phyloP scores from a whole-genome alignment of 306 rosid species.

The Vachellia pachyceras region DNA sequence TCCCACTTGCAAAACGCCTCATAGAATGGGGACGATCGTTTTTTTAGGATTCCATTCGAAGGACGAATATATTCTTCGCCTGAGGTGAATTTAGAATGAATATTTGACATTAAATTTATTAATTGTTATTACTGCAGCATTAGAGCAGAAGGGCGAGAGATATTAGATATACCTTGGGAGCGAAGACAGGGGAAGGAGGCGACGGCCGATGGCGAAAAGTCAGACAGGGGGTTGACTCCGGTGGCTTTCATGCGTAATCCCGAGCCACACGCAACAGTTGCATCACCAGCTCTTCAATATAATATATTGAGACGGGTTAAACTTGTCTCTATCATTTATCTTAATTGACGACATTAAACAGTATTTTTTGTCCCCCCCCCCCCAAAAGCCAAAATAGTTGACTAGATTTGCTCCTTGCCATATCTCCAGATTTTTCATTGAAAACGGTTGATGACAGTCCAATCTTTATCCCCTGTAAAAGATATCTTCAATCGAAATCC shows the following conservation, averaged over 20 bases:
- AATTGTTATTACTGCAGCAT: background rate
- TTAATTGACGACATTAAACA: background rate
- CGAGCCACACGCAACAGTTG: background rate
- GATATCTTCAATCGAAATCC: background rate
- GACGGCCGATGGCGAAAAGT: background rate
- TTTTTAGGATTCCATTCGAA: background rate
- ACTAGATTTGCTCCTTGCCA: conserved; percentile 9
- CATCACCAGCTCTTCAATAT: background rate
- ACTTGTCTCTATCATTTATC: too few species aligned
- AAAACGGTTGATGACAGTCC: background rate
- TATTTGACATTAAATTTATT: background rate
- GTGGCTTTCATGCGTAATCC: background rate
- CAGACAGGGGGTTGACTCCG: background rate
- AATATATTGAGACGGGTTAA: background rate
- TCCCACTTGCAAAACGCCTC: conserved; percentile 21
- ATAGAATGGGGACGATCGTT: conserved; percentile 1
- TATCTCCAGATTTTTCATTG: conserved; percentile 9
- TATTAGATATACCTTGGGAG: background rate
- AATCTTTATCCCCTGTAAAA: background rate
- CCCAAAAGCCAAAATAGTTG: conserved; percentile 42
- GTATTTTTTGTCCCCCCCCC: background rate
- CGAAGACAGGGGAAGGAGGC: background rate
- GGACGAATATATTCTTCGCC: conserved; percentile 30
- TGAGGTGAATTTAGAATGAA: background rate
- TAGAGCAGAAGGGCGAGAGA: background rate